A percentile compares a stretch with the other conserved stretches of the same genome.
Conservation (phyloP, 371 early-diverging fungal species). For the Syncephalastrum contaminatum region DNA sequence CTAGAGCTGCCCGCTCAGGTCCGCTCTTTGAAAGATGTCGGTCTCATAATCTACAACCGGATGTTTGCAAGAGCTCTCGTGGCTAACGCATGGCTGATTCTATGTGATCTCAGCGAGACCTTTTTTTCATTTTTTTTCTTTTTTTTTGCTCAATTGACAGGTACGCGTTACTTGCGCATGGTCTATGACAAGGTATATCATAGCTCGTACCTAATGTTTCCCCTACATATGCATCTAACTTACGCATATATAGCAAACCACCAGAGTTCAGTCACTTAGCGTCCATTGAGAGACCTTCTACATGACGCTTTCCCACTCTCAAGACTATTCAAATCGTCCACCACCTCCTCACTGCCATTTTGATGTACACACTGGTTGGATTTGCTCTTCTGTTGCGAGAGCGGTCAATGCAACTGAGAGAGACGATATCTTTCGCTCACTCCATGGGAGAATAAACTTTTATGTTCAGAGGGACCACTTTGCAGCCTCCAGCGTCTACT, state of each 20-base stretch:
- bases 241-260: too few species aligned
- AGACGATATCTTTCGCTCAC: slow-evolving; percentile 49
- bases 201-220: too few species aligned
- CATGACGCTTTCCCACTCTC: slow-evolving; percentile 38
- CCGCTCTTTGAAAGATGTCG: slow-evolving; percentile 18
- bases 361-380: slow-evolving; percentile 45
- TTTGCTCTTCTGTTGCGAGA: slow-evolving; percentile 49
- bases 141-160: slow-evolving; percentile 40
- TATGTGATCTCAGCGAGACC: slow-evolving; percentile 34
- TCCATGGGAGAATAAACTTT: too few species aligned
- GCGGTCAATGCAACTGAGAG: slow-evolving; percentile 55
- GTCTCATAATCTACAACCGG: slow-evolving; percentile 27
- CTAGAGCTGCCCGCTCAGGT: slow-evolving; percentile 30
- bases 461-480: too few species aligned
- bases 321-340: slow-evolving; percentile 41
- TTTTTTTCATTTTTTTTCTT: too few species aligned
- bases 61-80: slow-evolving; percentile 28
- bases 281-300: slow-evolving; percentile 32
- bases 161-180: slow-evolving; percentile 27
- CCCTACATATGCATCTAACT: too few species aligned
- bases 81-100: slow-evolving; percentile 21
- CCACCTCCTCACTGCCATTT: slow-evolving; percentile 39
- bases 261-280: too few species aligned
- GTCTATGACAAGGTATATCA: slow-evolving; percentile 4
- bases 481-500: too few species aligned